Evolutionary conservation across 139 green algal species (phyloP).

Genomic region (Chlamydomonas eustigma): DNA sequence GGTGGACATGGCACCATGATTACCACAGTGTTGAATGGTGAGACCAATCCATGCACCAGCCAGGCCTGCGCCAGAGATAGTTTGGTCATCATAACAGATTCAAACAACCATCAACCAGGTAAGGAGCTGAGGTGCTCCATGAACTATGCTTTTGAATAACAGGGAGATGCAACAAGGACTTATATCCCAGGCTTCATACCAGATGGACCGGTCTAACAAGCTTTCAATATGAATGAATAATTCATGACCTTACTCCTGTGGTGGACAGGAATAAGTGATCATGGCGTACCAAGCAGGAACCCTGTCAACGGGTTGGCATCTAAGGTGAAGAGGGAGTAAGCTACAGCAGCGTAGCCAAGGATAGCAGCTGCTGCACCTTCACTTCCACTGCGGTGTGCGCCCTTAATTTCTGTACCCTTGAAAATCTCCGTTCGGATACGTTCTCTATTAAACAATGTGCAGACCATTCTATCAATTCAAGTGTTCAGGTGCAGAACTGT

Average conservation of each 20-base stretch:
- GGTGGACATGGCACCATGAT: slow-evolving; percentile 87
- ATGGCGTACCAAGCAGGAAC: slow-evolving; percentile 49
- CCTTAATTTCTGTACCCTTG: slow-evolving; percentile 62
- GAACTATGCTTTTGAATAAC: no score
- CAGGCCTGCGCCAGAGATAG: slow-evolving; percentile 53
- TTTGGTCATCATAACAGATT: no score
- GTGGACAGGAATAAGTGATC: no score
- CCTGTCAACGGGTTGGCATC: slow-evolving; percentile 55
- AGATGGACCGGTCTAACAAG: no score
- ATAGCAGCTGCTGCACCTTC: slow-evolving; percentile 58
- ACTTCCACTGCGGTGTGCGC: slow-evolving; percentile 66
- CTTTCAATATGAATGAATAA: no score
- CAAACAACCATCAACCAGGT: no score
- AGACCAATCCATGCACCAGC: slow-evolving; percentile 77
- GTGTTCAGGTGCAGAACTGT: no score
- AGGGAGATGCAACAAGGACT: no score
- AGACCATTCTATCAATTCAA: no score
- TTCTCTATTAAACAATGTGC: slow-evolving; percentile 32
- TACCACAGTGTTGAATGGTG: slow-evolving; percentile 73
- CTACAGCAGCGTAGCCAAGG: slow-evolving; percentile 46
- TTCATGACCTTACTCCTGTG: no score
- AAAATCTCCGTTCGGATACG: slow-evolving; percentile 78
- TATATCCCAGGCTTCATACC: no score
- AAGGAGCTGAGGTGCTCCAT: no score
- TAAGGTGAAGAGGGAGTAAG: slow-evolving; percentile 57